These are phyloP conservation scores for Pseudoneurospora amorphoporcata DNA, from an alignment of 495 filamentous ascomycete genomes.

Conservation along the genomic window DNA sequence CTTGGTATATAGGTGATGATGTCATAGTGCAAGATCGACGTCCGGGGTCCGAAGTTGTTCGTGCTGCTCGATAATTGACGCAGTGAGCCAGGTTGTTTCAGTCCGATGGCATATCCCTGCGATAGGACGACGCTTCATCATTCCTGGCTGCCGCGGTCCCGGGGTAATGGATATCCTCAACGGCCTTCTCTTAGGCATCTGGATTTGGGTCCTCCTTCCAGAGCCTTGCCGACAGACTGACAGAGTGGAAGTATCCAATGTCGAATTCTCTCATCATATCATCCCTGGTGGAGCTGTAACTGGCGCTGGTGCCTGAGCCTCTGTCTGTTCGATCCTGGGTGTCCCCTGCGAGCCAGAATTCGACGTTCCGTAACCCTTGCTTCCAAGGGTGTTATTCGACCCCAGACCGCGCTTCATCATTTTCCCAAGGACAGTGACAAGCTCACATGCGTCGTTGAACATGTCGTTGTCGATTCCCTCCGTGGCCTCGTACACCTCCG, in stretches of 20 bases:
- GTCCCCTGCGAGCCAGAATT: conserved; percentile 18
- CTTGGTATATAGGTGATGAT: not conserved
- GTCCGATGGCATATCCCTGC: not conserved
- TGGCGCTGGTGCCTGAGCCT: not conserved
- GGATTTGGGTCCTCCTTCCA: not conserved
- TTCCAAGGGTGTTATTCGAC: conserved; percentile 18
- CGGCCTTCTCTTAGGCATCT: not conserved
- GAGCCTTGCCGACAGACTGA: not conserved
- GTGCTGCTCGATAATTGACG: not conserved
- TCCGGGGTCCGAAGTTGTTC: not conserved
- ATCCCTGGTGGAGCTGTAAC: conserved; percentile 17
- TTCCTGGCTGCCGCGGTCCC: not conserved
- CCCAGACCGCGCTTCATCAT: conserved; percentile 63
- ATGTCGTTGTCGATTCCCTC: conserved; percentile 90
- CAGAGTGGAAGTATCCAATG: not conserved
- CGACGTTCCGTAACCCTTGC: conserved; percentile 17
- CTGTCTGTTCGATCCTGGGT: conserved; percentile 9
- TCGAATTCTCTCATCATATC: conserved; percentile 11
- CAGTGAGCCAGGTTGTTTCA: not conserved
- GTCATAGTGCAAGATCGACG: not conserved
- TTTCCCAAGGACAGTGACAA: conserved; percentile 62
- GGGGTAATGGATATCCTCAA: not conserved
- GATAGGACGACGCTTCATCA: not conserved
- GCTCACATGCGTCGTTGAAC: conserved; percentile 67
- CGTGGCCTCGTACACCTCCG: conserved; percentile 79